phyloP scores from a whole-genome alignment of 2,329 filamentous ascomycete genomes.

The Ascocoryne sarcoides region DNA sequence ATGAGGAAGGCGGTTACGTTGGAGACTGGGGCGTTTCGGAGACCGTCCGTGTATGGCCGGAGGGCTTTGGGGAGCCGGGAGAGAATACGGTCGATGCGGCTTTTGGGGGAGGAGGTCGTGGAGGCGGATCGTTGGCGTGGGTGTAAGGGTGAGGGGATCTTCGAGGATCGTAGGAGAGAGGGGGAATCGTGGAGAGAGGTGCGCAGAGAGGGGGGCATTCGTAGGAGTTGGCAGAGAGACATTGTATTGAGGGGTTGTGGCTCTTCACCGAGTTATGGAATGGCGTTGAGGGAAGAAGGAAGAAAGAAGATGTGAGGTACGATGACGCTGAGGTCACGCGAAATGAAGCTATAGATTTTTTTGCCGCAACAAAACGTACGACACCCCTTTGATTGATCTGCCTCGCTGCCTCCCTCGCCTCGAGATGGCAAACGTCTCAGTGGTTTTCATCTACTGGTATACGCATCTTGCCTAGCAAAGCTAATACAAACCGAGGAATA shows the following conservation, averaged over 20 bases:
- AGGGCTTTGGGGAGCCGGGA: constrained; percentile 49
- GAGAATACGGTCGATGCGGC: constrained; percentile 16
- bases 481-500: too few relatives aligned
- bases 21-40: constrained; percentile 69
- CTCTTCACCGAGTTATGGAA: background rate
- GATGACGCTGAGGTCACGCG: too few relatives aligned
- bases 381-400: too few relatives aligned
- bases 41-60: constrained; percentile 57
- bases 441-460: too few relatives aligned
- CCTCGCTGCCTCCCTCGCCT: too few relatives aligned
- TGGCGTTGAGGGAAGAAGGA: background rate
- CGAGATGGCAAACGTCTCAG: too few relatives aligned
- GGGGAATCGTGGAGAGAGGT: background rate
- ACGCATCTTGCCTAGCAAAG: too few relatives aligned
- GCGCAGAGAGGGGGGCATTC: too few relatives aligned
- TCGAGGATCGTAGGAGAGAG: background rate
- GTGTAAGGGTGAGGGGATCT: background rate
- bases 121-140: background rate
- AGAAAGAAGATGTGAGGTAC: background rate
- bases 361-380: too few relatives aligned
- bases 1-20: constrained; percentile 82
- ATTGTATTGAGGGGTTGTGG: background rate
- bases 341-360: too few relatives aligned
- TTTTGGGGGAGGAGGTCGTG: constrained; percentile 4
- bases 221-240: background rate